Evolutionary conservation across 2,329 filamentous ascomycete genomes (phyloP).

Genomic region (Colletotrichum chlorophyti): DNA sequence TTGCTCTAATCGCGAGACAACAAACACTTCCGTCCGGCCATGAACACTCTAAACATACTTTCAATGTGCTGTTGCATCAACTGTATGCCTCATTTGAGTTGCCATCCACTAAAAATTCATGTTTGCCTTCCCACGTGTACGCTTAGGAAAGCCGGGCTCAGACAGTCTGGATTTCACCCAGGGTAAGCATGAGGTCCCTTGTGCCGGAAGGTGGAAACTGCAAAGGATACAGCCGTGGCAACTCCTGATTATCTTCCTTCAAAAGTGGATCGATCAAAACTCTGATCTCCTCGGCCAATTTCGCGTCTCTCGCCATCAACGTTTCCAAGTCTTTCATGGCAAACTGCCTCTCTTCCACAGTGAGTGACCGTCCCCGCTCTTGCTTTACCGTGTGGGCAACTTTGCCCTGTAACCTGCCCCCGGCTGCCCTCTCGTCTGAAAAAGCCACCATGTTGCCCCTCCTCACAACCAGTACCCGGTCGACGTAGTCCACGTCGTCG

Average conservation of each 20-base stretch:
- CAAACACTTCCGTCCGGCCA: no score
- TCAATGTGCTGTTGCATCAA: no score
- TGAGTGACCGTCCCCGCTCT: conserved; percentile 39
- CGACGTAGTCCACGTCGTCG: conserved; percentile 38
- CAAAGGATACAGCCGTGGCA: conserved; percentile 32
- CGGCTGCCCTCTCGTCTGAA: conserved; percentile 10
- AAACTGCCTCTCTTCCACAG: conserved; percentile 32
- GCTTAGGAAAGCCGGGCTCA: no score
- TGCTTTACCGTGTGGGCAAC: conserved; percentile 33
- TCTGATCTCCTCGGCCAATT: conserved; percentile 34
- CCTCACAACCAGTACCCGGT: conserved; percentile 47
- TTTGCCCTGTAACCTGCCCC: conserved; percentile 8
- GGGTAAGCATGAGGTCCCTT: conserved; percentile 10
- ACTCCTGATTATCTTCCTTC: neutral
- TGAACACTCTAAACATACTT: no score
- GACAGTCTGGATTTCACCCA: neutral
- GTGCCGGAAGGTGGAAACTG: conserved; percentile 24
- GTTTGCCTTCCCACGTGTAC: no score
- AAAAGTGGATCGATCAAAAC: conserved; percentile 35
- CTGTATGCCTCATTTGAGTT: no score
- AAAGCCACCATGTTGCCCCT: conserved; percentile 45
- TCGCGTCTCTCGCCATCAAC: conserved; percentile 32
- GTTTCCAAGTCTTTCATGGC: conserved; percentile 35
- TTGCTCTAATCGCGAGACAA: no score
- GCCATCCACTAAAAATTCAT: no score